A percentile compares a stretch with the other conserved stretches of the same genome.
These are phyloP conservation scores for Aureobasidium melanogenum DNA, from an alignment of 2,329 filamentous ascomycete species.

Conservation along the genomic window DNA sequence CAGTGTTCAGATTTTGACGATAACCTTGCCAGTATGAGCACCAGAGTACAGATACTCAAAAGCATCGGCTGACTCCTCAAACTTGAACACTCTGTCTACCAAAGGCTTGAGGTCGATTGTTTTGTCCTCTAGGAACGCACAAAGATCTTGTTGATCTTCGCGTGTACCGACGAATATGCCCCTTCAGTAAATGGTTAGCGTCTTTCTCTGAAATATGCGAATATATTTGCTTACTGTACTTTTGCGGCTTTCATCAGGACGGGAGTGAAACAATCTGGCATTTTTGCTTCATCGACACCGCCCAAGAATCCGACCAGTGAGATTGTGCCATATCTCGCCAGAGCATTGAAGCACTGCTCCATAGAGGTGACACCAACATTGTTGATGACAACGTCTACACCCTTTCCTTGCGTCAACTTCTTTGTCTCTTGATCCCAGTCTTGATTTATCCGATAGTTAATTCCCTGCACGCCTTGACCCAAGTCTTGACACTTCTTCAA, in stretches of 20 bases:
- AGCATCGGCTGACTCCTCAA: conserved; percentile 33
- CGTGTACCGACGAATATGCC: not conserved
- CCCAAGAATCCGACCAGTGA: conserved; percentile 37
- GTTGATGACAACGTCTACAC: conserved; percentile 18
- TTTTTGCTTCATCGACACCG: conserved; percentile 22
- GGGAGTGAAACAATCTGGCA: not conserved
- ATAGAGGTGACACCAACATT: conserved; percentile 20
- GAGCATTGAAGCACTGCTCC: conserved; percentile 28
- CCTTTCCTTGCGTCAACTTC: conserved; percentile 10
- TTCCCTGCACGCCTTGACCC: conserved; percentile 12
- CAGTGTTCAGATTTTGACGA: conserved; percentile 16
- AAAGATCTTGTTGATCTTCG: not conserved
- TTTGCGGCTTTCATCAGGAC: not conserved
- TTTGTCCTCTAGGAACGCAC: not conserved
- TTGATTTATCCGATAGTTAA: not conserved
- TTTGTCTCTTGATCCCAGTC: not conserved
- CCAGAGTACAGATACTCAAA: conserved; percentile 36
- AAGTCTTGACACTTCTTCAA: conserved; percentile 12
- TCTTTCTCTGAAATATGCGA: too few species aligned
- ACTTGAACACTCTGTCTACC: conserved; percentile 30
- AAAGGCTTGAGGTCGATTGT: conserved; percentile 25
- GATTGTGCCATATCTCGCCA: conserved; percentile 32
- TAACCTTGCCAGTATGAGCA: conserved; percentile 35
- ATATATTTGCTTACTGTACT: not conserved
- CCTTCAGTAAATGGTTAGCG: not conserved